These are phyloP conservation scores for Trichoderma asperellum DNA, from an alignment of 2,329 filamentous ascomycete species.

Conservation along the genomic window DNA sequence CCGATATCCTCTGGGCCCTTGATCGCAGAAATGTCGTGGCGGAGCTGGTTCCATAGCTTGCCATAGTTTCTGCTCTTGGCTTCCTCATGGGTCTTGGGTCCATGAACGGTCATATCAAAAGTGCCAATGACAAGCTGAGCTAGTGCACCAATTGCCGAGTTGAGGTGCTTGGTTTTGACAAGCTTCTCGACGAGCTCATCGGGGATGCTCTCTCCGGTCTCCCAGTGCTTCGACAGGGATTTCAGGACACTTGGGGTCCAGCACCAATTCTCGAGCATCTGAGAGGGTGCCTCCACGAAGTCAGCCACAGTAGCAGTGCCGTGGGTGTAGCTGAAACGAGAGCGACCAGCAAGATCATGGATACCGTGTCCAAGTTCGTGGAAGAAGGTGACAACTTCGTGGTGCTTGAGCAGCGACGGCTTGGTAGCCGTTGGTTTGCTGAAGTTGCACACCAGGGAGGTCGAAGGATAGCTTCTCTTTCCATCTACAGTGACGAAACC, in stretches of 20 bases:
- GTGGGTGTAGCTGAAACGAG: conserved; percentile 67
- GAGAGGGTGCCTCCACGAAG: conserved; percentile 72
- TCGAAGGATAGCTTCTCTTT: conserved; percentile 74
- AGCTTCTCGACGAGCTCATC: conserved; percentile 75
- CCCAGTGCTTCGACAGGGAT: conserved; percentile 73
- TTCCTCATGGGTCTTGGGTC: conserved; percentile 69
- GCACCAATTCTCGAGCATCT: conserved; percentile 79
- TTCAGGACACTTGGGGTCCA: conserved; percentile 69
- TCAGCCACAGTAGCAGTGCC: conserved; percentile 68
- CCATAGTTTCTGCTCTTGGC: conserved; percentile 67
- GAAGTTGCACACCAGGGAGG: conserved; percentile 83
- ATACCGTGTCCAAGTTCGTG: conserved; percentile 76
- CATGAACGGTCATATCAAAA: conserved; percentile 82
- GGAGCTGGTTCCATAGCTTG: conserved; percentile 71
- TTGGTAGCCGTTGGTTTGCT: conserved; percentile 77
- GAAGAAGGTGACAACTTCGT: conserved; percentile 82
- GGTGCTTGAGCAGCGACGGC: conserved; percentile 78
- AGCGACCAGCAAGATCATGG: conserved; percentile 67
- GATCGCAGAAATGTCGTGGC: conserved; percentile 71
- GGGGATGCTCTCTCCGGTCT: conserved; percentile 70
- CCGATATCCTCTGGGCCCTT: conserved; percentile 73
- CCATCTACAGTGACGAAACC: conserved; percentile 70
- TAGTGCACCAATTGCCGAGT: conserved; percentile 77
- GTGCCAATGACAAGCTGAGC: conserved; percentile 80
- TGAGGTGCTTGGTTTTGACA: conserved; percentile 78